Evolutionary conservation across 148 eudicot genomes (phyloP), one percentile per base, ranked within the genome.

Genomic region (Camellia granthamiana): DNA sequence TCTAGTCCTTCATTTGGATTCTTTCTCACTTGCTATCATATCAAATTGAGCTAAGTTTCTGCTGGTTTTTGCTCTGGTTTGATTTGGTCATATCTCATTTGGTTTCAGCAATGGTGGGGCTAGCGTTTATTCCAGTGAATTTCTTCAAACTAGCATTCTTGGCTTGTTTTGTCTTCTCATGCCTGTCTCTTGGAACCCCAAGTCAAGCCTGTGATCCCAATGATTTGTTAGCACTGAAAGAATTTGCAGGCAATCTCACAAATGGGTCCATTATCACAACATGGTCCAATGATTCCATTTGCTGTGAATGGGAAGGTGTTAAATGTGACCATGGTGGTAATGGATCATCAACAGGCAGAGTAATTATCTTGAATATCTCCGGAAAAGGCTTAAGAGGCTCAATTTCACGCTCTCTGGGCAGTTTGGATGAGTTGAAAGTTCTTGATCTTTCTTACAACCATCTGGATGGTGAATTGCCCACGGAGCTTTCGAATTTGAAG

Each of bases 271-370:
- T 90, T 67, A 77, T 82, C 67, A 63, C 83, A 60, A 42, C 83
- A 64, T 94, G 98, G 98, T 82, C 77, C 3, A 78, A 77, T 74
- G 83, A 19, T 46, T 77, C 86, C 5, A 47, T 75, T 83, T 94
- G 98, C 69, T 94, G 98, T 85, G 61, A 81, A 3, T 94, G 97
- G 98, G 89, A 91, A 47, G 98, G 98, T 80, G 89, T 92, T 58
- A 70, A 19, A 2, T 94, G 98, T 82, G 91, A 76, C 42, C 15
- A 68, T 80, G 69, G 61, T 79, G 81, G 69, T 38, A 86, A 78
- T 85, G 85, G 69, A 11, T 87, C 88, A n/a, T 69, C 60, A 83
- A 58, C 76, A 71, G 78, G 61, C 51, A 88, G 87, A 85, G 97
- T 94, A 66, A 80, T 72, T 59, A 62, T 68, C 78, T 81, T 94